These are phyloP conservation scores for Yueomyces sinensis DNA, from an alignment of 805 yeast species.

Conservation along the genomic window DNA sequence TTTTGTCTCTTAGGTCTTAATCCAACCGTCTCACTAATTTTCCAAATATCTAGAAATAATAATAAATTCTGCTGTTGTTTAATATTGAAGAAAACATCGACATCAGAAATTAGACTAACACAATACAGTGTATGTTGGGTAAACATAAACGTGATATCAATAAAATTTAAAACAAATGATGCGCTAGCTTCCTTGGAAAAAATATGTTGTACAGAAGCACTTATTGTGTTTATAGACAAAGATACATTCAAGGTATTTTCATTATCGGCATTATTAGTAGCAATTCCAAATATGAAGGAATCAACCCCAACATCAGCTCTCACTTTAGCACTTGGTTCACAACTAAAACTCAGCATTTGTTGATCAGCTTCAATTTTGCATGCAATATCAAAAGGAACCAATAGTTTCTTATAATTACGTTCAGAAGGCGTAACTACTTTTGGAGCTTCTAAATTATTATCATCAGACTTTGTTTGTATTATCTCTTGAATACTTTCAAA, in stretches of 20 bases:
- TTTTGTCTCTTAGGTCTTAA: constrained; percentile 5
- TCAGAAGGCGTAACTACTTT: constrained; percentile 3
- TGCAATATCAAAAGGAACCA: constrained; percentile 46
- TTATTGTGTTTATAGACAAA: constrained; percentile 38
- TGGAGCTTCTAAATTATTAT: background rate
- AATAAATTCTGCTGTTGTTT: constrained; percentile 82
- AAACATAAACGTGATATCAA: constrained; percentile 36
- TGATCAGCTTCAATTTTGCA: constrained; percentile 52
- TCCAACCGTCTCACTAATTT: constrained; percentile 31
- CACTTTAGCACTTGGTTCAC: constrained; percentile 90
- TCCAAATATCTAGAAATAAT: constrained; percentile 74
- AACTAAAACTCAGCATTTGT: constrained; percentile 67
- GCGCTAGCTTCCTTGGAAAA: constrained; percentile 87
- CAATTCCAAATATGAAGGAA: constrained; percentile 46
- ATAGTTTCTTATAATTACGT: constrained; percentile 30
- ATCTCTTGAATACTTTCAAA: constrained; percentile 35
- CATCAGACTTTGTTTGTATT: constrained; percentile 24
- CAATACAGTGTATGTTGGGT: constrained; percentile 33
- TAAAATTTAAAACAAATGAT: constrained; percentile 35
- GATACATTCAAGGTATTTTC: constrained; percentile 32
- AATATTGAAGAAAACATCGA: constrained; percentile 53
- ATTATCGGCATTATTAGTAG: constrained; percentile 32
- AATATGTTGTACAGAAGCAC: constrained; percentile 73
- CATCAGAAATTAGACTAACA: constrained; percentile 39
- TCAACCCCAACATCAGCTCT: constrained; percentile 71